phyloP scores from a whole-genome alignment of 2,329 filamentous ascomycete species.

The Trichoderma sp. region DNA sequence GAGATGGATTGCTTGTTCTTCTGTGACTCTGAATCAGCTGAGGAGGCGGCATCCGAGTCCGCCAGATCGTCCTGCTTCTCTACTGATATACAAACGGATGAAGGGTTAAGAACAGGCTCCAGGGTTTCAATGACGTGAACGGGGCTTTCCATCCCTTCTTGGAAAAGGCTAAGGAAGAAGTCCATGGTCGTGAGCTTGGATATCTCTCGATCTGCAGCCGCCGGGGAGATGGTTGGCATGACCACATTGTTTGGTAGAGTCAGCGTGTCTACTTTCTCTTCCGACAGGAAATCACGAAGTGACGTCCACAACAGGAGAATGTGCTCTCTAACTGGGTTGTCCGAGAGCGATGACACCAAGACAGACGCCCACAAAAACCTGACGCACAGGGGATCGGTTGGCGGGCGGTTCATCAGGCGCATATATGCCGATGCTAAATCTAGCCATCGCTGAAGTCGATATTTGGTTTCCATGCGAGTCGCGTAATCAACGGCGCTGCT shows the following conservation, averaged over 20 bases:
- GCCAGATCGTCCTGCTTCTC: constrained; percentile 17
- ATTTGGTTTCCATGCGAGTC: constrained; percentile 48
- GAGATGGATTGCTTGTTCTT: constrained; percentile 41
- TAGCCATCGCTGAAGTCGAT: constrained; percentile 52
- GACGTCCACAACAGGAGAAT: constrained; percentile 58
- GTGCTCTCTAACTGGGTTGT: constrained; percentile 54
- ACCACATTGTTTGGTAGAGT: constrained; percentile 78
- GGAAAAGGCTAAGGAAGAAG: constrained; percentile 89
- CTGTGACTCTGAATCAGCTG: background rate
- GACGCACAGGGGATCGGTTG: constrained; percentile 42
- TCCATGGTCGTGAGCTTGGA: constrained; percentile 93
- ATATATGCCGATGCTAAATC: constrained; percentile 47
- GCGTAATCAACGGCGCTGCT: constrained; percentile 51
- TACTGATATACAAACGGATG: constrained; percentile 46
- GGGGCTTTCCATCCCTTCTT: constrained; percentile 75
- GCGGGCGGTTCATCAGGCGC: constrained; percentile 34
- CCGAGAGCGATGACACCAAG: constrained; percentile 50
- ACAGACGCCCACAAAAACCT: constrained; percentile 59
- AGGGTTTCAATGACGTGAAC: constrained; percentile 84
- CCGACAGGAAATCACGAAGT: constrained; percentile 49
- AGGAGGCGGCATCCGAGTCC: constrained; percentile 21
- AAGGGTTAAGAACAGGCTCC: constrained; percentile 83
- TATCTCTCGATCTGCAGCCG: constrained; percentile 85
- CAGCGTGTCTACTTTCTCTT: constrained; percentile 45
- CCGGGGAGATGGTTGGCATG: constrained; percentile 80